phyloP scores from a whole-genome alignment of 345 rosid species.

The Capsella bursapastoris region DNA sequence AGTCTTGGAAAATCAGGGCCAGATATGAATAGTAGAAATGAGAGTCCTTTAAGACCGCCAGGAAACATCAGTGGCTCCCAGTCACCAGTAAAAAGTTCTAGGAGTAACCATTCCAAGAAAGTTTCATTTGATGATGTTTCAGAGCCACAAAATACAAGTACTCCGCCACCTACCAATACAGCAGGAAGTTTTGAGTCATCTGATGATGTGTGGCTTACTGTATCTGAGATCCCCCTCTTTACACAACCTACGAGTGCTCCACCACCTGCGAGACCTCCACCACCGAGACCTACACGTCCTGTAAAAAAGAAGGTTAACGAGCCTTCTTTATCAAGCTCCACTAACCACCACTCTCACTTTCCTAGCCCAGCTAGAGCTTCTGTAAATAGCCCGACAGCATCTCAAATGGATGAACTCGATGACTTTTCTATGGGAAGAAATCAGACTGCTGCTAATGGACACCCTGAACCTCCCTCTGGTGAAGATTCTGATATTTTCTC shows the following conservation, averaged over 20 bases:
- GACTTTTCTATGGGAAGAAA: constrained; percentile 65
- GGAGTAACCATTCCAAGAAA: constrained; percentile 49
- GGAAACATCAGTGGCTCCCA: constrained; percentile 49
- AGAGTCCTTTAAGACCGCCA: constrained; percentile 61
- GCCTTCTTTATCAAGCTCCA: constrained; percentile 56
- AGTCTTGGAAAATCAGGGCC: constrained; percentile 65
- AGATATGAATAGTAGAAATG: constrained; percentile 51
- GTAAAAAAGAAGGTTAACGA: constrained; percentile 59
- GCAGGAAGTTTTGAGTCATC: constrained; percentile 61
- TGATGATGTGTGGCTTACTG: constrained; percentile 90
- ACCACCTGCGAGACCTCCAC: constrained; percentile 98
- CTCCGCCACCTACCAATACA: constrained; percentile 36
- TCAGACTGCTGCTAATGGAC: constrained; percentile 52
- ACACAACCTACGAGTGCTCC: constrained; percentile 84
- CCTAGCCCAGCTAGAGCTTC: constrained; percentile 50
- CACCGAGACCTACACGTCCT: constrained; percentile 82
- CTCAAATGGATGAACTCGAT: constrained; percentile 82
- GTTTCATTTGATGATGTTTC: constrained; percentile 50
- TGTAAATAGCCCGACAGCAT: constrained; percentile 50
- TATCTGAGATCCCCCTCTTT: constrained; percentile 90
- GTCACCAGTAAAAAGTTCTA: constrained; percentile 49
- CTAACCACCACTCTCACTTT: constrained; percentile 53
- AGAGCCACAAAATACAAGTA: constrained; percentile 51
- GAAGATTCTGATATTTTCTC: constrained; percentile 66
- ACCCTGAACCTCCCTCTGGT: constrained; percentile 51